phyloP scores from a whole-genome alignment of 192 early-diverging fungal genomes.

The Backusella circina region DNA sequence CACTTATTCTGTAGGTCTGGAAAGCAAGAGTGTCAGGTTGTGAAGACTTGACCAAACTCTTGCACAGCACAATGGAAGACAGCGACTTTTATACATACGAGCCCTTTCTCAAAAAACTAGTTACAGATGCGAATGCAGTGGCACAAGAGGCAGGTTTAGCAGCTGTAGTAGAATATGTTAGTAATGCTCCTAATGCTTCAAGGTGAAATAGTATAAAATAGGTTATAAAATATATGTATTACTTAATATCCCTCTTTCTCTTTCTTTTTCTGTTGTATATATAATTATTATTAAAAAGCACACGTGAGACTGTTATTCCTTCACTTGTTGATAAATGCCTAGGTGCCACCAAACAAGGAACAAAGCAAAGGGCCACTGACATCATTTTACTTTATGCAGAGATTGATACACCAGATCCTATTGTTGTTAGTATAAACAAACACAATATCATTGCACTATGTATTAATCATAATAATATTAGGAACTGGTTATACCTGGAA shows the following conservation, averaged over 20 bases:
- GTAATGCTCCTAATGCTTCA: constrained; percentile 74
- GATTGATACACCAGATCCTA: constrained; percentile 77
- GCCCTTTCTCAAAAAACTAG: constrained; percentile 75
- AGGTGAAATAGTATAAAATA: constrained; percentile 37
- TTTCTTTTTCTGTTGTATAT: not conserved
- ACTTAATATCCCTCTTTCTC: constrained; percentile 1
- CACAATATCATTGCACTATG: not conserved
- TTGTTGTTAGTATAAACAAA: constrained; percentile 66
- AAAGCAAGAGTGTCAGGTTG: constrained; percentile 88
- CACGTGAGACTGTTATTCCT: constrained; percentile 64
- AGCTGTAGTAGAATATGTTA: constrained; percentile 73
- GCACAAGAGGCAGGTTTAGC: constrained; percentile 85
- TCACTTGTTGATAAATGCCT: constrained; percentile 87
- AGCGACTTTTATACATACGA: constrained; percentile 72
- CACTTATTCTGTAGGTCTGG: constrained; percentile 67
- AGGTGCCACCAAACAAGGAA: constrained; percentile 75
- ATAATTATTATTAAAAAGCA: constrained; percentile 12
- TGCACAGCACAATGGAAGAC: constrained; percentile 57
- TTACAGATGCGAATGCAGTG: constrained; percentile 82
- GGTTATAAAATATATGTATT: not conserved
- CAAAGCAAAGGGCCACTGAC: constrained; percentile 74
- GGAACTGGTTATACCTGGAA: constrained; percentile 72
- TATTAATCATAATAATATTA: constrained; percentile 18
- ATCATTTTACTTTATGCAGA: constrained; percentile 86
- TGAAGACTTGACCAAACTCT: constrained; percentile 69